A percentile compares a stretch with the other conserved stretches of the same genome.
Conservation (phyloP, 2,329 filamentous ascomycete genomes). For the Elsinoe arachidis region DNA sequence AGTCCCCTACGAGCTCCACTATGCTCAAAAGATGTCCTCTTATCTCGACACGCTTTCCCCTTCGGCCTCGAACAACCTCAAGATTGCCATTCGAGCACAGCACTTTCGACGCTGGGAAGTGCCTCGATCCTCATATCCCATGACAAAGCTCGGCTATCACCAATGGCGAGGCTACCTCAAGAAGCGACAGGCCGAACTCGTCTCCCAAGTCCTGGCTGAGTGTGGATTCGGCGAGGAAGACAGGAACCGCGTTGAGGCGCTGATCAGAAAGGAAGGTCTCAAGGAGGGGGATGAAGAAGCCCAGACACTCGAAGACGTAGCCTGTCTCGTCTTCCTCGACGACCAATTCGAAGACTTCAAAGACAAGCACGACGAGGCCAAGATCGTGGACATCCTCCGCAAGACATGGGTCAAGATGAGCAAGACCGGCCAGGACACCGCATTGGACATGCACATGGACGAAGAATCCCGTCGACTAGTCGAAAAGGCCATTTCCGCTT, state of each 20-base stretch:
- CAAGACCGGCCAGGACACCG: slow-evolving; percentile 52
- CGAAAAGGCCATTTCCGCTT: slow-evolving; percentile 49
- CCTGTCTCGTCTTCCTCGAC: slow-evolving; percentile 79
- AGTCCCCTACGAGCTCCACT: slow-evolving; percentile 71
- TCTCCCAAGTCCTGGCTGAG: slow-evolving; percentile 44
- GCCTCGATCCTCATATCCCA: slow-evolving; percentile 62
- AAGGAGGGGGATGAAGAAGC: slow-evolving; percentile 54
- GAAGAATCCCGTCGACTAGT: slow-evolving; percentile 55
- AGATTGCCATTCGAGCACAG: slow-evolving; percentile 72
- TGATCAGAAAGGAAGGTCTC: slow-evolving; percentile 73
- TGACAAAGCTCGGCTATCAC: slow-evolving; percentile 67
- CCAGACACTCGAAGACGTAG: slow-evolving; percentile 74
- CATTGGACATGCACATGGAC: slow-evolving; percentile 57
- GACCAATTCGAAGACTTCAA: slow-evolving; percentile 80
- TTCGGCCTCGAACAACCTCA: slow-evolving; percentile 56
- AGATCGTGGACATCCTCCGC: slow-evolving; percentile 60
- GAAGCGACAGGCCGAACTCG: slow-evolving; percentile 61
- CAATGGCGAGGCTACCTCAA: slow-evolving; percentile 68
- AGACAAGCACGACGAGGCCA: slow-evolving; percentile 63
- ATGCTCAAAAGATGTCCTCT: slow-evolving; percentile 67
- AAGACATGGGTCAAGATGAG: slow-evolving; percentile 76
- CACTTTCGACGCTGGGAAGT: slow-evolving; percentile 83
- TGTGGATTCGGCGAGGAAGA: slow-evolving; percentile 46
- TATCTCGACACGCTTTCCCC: slow-evolving; percentile 58
- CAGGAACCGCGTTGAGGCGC: slow-evolving; percentile 53